phyloP scores from a whole-genome alignment of 2,329 filamentous ascomycete species.

The Colletotrichum sublineola region DNA sequence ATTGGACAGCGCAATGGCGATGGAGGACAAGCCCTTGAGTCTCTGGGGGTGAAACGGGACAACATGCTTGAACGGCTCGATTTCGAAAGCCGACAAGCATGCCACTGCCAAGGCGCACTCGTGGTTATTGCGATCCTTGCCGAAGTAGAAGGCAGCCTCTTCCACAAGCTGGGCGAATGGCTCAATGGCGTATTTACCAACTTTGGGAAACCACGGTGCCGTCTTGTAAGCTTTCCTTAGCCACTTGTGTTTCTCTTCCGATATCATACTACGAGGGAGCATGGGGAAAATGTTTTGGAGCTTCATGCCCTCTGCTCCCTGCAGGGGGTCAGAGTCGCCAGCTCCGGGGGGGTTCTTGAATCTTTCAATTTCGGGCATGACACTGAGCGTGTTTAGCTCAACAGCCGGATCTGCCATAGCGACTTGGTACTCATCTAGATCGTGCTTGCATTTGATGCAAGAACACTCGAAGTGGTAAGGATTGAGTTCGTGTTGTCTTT shows the following conservation, averaged over 20 bases:
- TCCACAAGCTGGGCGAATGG: constrained; percentile 61
- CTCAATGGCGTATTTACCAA: constrained; percentile 62
- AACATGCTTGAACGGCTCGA: constrained; percentile 64
- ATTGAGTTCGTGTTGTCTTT: constrained; percentile 58
- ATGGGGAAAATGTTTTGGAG: constrained; percentile 12
- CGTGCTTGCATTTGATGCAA: constrained; percentile 63
- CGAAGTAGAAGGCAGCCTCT: constrained; percentile 61
- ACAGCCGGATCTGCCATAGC: constrained; percentile 56
- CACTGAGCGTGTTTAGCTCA: constrained; percentile 59
- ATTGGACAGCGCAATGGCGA: constrained; percentile 66
- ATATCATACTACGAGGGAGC: constrained; percentile 11
- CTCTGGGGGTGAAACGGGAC: constrained; percentile 65
- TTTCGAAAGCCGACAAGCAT: constrained; percentile 61
- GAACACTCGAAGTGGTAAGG: constrained; percentile 67
- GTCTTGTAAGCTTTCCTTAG: constrained; percentile 53
- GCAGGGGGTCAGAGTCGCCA: not conserved
- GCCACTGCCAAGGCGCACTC: constrained; percentile 60
- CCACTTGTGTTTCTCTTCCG: constrained; percentile 42
- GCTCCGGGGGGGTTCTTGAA: constrained; percentile 21
- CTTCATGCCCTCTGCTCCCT: constrained; percentile 3
- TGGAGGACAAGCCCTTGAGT: constrained; percentile 63
- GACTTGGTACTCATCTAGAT: constrained; percentile 68
- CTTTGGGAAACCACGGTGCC: constrained; percentile 55
- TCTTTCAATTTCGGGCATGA: constrained; percentile 56
- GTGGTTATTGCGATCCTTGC: constrained; percentile 55